phyloP scores from a whole-genome alignment of 1,284 basidiomycete genomes.

The Kalmanozyma brasiliensis region DNA sequence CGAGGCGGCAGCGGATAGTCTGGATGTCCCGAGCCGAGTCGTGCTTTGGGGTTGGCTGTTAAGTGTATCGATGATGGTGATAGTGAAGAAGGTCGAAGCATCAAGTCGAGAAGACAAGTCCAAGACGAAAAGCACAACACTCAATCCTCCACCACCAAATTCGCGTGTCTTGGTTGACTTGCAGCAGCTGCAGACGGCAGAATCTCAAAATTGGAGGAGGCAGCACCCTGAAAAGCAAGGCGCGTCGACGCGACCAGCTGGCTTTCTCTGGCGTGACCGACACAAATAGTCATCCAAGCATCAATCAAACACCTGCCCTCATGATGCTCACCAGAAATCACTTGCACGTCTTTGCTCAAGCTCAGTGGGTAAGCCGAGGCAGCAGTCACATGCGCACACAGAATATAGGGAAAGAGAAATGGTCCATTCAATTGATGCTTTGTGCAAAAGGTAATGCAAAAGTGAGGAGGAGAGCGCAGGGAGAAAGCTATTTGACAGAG shows the following conservation, averaged over 20 bases:
- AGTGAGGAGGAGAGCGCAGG: constrained; percentile 11
- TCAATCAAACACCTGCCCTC: too few species aligned
- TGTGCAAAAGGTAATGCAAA: constrained; percentile 44
- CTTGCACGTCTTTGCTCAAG: too few species aligned
- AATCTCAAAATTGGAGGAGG: constrained; percentile 6
- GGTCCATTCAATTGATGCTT: constrained; percentile 50
- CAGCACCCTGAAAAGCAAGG: constrained; percentile 1
- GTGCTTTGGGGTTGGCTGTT: too few species aligned
- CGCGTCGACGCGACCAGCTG: constrained; percentile 35
- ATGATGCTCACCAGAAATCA: too few species aligned
- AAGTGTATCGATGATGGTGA: too few species aligned
- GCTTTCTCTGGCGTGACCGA: constrained; percentile 9
- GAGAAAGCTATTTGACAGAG: constrained; percentile 2
- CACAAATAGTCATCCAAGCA: too few species aligned
- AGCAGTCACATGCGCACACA: not conserved
- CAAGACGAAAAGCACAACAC: too few species aligned
- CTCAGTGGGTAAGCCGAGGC: too few species aligned
- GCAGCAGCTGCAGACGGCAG: constrained; percentile 5
- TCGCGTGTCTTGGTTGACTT: not conserved
- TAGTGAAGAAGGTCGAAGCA: too few species aligned
- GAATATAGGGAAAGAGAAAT: constrained; percentile 4
- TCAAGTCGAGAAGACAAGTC: not conserved
- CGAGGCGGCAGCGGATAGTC: too few species aligned
- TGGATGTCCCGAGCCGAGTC: too few species aligned
- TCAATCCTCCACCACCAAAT: too few species aligned